Conservation (phyloP, 2,329 filamentous ascomycete genomes). For the Metarhizium guizhouense region DNA sequence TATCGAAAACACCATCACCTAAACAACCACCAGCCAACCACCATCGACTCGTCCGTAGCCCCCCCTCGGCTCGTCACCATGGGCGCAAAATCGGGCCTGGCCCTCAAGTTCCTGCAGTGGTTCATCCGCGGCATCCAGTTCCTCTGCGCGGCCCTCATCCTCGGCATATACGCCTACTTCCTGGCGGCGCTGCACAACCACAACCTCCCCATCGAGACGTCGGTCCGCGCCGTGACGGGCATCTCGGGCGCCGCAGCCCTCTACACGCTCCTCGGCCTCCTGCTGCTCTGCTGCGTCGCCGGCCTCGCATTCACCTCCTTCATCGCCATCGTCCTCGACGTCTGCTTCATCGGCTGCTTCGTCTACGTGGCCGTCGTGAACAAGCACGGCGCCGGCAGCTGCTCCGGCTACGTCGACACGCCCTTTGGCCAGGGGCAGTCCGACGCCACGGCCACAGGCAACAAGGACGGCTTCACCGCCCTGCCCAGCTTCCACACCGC, state of each 20-base stretch:
- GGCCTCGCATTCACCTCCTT: slow-evolving; percentile 65
- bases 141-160: slow-evolving; percentile 60
- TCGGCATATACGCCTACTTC: slow-evolving; percentile 80
- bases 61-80: slow-evolving; percentile 10
- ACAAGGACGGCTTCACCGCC: slow-evolving; percentile 33
- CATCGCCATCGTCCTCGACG: slow-evolving; percentile 65
- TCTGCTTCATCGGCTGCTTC: slow-evolving; percentile 68
- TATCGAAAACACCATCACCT: too few relatives aligned
- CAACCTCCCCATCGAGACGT: slow-evolving; percentile 51
- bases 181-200: slow-evolving; percentile 63
- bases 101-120: slow-evolving; percentile 61
- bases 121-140: slow-evolving; percentile 68
- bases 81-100: slow-evolving; percentile 28
- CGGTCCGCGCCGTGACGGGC: slow-evolving; percentile 66
- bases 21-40: not conserved
- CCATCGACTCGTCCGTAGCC: not conserved
- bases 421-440: slow-evolving; percentile 59
- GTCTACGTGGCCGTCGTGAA: slow-evolving; percentile 75
- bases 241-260: slow-evolving; percentile 66
- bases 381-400: slow-evolving; percentile 57
- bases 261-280: slow-evolving; percentile 63
- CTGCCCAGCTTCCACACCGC: slow-evolving; percentile 42
- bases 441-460: slow-evolving; percentile 36
- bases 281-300: slow-evolving; percentile 72
- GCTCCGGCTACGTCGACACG: slow-evolving; percentile 51